Evolutionary conservation across 306 rosid species (phyloP).

Genomic region (Citrullus amarus): DNA sequence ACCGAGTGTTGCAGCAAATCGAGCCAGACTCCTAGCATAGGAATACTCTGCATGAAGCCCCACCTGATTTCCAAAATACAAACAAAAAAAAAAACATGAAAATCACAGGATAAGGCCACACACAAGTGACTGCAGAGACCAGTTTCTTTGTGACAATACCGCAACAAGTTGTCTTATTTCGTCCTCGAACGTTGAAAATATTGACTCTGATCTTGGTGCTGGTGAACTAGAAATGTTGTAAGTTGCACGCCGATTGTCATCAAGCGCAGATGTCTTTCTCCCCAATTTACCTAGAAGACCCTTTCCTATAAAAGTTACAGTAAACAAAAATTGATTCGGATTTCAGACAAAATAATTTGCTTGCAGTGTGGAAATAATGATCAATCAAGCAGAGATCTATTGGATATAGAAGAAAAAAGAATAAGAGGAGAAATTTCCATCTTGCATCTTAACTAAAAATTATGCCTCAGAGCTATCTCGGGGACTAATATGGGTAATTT

Average conservation of each 20-base stretch:
- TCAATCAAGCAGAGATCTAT: background rate
- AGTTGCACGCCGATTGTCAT: constrained; percentile 75
- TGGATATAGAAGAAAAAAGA: background rate
- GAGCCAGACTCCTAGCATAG: constrained; percentile 95
- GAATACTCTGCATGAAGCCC: constrained; percentile 96
- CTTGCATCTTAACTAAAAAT: background rate
- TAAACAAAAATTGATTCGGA: background rate
- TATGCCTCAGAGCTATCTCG: background rate
- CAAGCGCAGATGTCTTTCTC: constrained; percentile 51
- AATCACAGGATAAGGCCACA: constrained; percentile 6
- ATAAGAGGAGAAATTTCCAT: background rate
- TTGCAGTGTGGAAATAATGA: background rate
- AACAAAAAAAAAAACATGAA: background rate
- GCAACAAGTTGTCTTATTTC: constrained; percentile 86
- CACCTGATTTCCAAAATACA: constrained; percentile 40
- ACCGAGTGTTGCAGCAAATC: constrained; percentile 84
- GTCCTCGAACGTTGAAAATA: constrained; percentile 66
- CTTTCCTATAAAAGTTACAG: constrained; percentile 45
- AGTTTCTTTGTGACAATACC: constrained; percentile 37
- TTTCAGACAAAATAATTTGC: background rate
- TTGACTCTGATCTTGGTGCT: constrained; percentile 50
- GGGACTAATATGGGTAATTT: background rate
- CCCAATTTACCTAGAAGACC: constrained; percentile 53
- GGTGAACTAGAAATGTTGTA: constrained; percentile 47
- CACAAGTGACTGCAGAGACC: background rate